Base-by-base conservation (phyloP, 116 monocot genomes). In the Cymodocea nodosa region DNA sequence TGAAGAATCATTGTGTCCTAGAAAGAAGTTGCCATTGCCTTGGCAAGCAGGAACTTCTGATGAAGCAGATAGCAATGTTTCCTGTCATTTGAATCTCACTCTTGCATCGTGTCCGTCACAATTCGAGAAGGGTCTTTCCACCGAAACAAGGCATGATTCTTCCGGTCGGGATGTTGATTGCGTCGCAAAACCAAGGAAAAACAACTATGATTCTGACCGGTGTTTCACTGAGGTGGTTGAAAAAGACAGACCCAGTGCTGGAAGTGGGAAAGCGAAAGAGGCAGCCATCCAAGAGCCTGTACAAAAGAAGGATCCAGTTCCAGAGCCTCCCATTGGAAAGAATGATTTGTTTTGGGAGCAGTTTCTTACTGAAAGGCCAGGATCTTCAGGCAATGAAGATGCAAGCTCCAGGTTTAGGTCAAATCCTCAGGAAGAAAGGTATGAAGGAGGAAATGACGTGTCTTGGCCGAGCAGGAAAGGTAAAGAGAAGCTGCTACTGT, bases 311-410 rank as follows among this genome's bases (percentile, higher is more conserved):
- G 58, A 24, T 50, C 69, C 22, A 44, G 69, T 16, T 16, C 12
- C 58, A 1, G 20, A 4, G 16, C 58, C 73, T 66, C 65, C 77
- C 22, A 25, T 71, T 3, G 82, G 73, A 30, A 83, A 81, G 72
- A 95, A 95, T 69, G 94, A 95, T 68, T 61, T 83, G 60, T 95
- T 95, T 72, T 95, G 94, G 94, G 90, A 95, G 79, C 89, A 95
- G 70, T 95, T 95, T 56, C 73, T 95, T 22, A 95, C 87, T 53
- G 94, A 94, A 60, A 79, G 83, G 11, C 87, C 94, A 15, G 90
- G 87, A 17, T 90, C 80, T 39, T 78, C 80, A 6, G 84, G 86
- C 15, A 75, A 59, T 5, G 87, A 94, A 69, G 90, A 94, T 60
- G 82, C 87, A 37, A 92, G 82, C 62, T 91, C 91, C 30, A 70